Conservation (phyloP, 2,329 filamentous ascomycete species). For the Aspergillus sojae region DNA sequence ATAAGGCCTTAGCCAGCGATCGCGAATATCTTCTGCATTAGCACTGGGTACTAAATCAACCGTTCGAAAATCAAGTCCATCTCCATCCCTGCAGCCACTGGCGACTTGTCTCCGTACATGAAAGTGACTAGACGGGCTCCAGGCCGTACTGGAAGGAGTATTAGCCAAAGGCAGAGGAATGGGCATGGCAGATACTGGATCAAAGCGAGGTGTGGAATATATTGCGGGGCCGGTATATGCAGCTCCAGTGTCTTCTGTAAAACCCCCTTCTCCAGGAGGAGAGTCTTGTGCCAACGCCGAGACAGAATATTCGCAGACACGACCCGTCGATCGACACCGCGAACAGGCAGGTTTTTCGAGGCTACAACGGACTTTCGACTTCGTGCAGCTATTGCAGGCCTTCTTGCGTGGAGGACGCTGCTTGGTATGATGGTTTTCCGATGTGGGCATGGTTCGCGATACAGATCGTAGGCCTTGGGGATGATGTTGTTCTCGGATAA, state of each 20-base stretch:
- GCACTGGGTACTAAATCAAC: constrained; percentile 21
- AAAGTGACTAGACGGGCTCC: neutral
- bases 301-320: constrained; percentile 20
- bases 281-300: neutral
- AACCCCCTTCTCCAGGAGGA: neutral
- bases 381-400: constrained; percentile 21
- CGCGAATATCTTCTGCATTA: constrained; percentile 28
- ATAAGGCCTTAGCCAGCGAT: constrained; percentile 32
- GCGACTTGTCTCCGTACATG: neutral
- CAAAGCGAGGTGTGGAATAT: neutral
- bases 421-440: neutral
- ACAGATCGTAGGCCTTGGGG: neutral
- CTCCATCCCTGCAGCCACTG: neutral
- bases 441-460: neutral
- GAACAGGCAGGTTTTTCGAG: constrained; percentile 22
- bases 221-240: neutral
- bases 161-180: neutral
- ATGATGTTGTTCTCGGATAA: neutral
- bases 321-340: constrained; percentile 19
- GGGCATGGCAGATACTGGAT: neutral
- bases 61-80: constrained; percentile 12
- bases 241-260: neutral
- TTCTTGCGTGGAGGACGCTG: constrained; percentile 22
- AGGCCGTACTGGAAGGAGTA: neutral
- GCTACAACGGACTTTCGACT: constrained; percentile 24